These are phyloP conservation scores for Phytophthora hibernalis DNA, from an alignment of 352 stramenopile species.

Conservation along the genomic window DNA sequence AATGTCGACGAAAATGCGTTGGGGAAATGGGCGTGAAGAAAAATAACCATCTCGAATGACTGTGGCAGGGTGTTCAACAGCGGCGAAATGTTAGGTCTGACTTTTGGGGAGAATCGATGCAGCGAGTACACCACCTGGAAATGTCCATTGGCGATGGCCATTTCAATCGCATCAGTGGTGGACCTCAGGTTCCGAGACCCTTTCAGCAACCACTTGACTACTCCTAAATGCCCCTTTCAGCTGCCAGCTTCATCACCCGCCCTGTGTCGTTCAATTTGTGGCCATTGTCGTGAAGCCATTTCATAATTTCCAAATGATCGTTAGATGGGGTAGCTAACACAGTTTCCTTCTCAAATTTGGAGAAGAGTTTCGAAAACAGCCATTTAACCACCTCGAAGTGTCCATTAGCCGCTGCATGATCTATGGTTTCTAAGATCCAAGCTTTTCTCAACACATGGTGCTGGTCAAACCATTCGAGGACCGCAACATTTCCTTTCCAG, in stretches of 20 bases:
- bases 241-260: background rate
- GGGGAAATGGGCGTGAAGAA: background rate
- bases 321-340: background rate
- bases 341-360: background rate
- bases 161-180: background rate
- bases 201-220: background rate
- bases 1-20: background rate
- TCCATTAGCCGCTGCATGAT: background rate
- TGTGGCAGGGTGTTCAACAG: background rate
- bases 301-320: background rate
- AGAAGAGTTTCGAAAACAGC: background rate
- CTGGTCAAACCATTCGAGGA: background rate
- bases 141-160: background rate
- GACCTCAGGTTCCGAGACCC: background rate
- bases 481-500: background rate
- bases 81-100: background rate
- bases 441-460: background rate
- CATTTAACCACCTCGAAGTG: background rate
- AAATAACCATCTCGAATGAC: conserved; percentile 3
- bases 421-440: background rate
- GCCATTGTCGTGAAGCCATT: background rate
- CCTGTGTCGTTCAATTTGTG: background rate
- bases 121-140: background rate
- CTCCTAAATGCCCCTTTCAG: background rate
- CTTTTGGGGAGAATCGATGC: background rate